Percentiles rank a stretch among this genome's conserved stretches.
Evolutionary conservation across 331 rosid genomes (phyloP).

Genomic region (Acacia concinna): DNA sequence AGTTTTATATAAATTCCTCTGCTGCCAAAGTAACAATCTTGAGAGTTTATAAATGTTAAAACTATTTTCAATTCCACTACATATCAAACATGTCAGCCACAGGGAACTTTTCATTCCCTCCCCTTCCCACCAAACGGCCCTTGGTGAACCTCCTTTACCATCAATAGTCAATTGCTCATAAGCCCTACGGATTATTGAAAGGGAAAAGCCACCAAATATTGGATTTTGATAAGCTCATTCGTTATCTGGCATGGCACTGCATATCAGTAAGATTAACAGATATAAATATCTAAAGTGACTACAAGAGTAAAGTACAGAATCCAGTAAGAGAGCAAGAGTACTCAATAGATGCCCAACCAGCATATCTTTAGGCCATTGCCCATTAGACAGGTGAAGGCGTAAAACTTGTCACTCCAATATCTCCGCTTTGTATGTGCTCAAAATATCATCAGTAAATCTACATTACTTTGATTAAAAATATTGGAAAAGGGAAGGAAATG

Average conservation of each 20-base stretch:
- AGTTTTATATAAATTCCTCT: too few relatives aligned
- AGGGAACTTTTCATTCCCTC: too few relatives aligned
- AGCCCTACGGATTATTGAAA: not conserved
- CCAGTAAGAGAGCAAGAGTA: not conserved
- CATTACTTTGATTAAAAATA: constrained; percentile 18
- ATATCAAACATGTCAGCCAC: too few relatives aligned
- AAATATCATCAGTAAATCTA: constrained; percentile 21
- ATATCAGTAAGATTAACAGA: not conserved
- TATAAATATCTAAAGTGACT: not conserved
- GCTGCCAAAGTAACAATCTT: too few relatives aligned
- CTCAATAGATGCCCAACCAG: not conserved
- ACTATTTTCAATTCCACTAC: too few relatives aligned
- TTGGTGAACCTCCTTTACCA: not conserved
- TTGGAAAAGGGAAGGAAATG: constrained; percentile 27
- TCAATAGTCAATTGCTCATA: too few relatives aligned
- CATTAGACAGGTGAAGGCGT: not conserved
- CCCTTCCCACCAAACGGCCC: not conserved
- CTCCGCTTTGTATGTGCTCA: constrained; percentile 24
- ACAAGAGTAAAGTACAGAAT: not conserved
- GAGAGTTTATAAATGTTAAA: too few relatives aligned
- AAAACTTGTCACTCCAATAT: constrained; percentile 17
- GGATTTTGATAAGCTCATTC: not conserved
- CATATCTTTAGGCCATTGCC: not conserved
- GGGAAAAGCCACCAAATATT: not conserved
- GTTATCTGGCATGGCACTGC: not conserved